Base-by-base conservation (phyloP, 495 filamentous ascomycete genomes). In the Aspergillus ellipticus region DNA sequence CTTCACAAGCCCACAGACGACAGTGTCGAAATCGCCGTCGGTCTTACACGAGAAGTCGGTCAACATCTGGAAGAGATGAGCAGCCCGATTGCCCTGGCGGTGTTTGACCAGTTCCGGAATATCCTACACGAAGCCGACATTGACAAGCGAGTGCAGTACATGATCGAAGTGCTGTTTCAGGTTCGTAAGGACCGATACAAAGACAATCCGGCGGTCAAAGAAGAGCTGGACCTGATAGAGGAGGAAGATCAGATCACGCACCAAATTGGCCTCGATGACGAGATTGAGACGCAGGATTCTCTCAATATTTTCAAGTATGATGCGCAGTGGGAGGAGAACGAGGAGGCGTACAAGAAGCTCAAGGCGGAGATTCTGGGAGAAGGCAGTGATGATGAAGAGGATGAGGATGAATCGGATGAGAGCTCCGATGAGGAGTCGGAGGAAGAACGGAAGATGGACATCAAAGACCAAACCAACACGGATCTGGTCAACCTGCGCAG, bases 211-310 rank as follows among this genome's bases (percentile, higher is more conserved):
- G 85, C 90, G 1, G 80, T 99, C 64, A 90, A 85, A 63, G 90
- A 96, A 64, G 95, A 97, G 64, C 77, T 99, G 29, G 94, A 99
- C 73, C 69, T 99, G 13, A 87, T 99, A 17, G 92, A 96, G 68
- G 95, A 97, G 65, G 93, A 97, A 64, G 94, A 99, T 64, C 93
- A 97, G 58, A 96, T 97, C 57, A 97, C 93, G 1, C 94, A 98
- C 70, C 81, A 79, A 49, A 75, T 87, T 17, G 83, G 84, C 17
- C 72, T 97, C 22, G 88, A 92, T 56, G 91, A 90, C 57, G 85
- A 92, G 19, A 80, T 96, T 54, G 88, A 92, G 26, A 84, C 87
- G 0, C 81, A 96, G 63, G 92, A 97, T 63, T 81, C 81, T 1
- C 72, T 97, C 22, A 97, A 99, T 62, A 85, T 99, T 46, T 99